Conservation (phyloP, 2,329 filamentous ascomycete species). For the Diaporthe citrichinensis region DNA sequence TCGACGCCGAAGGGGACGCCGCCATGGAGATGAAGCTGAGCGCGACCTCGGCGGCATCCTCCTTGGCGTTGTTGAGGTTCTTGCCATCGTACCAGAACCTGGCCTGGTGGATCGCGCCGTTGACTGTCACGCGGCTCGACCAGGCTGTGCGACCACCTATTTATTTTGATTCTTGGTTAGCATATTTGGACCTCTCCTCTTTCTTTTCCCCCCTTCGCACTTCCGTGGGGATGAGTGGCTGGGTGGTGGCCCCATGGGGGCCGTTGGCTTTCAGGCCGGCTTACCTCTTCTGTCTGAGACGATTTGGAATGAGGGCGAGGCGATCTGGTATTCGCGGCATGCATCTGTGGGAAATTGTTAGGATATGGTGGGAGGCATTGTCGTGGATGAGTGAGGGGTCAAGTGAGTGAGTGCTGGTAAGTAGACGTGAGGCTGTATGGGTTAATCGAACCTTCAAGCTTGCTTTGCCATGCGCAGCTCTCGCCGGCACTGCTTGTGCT, state of each 20-base stretch:
- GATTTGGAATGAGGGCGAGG: conserved; percentile 50
- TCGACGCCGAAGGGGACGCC: conserved; percentile 56
- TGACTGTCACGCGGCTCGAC: conserved; percentile 85
- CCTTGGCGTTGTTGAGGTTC: conserved; percentile 87
- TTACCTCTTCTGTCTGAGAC: conserved; percentile 54
- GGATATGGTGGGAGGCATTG: neutral
- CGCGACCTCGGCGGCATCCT: conserved; percentile 91
- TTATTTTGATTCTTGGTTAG: conserved; percentile 26
- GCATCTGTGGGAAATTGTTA: conserved; percentile 46
- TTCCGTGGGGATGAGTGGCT: neutral
- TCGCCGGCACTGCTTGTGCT: conserved; percentile 43
- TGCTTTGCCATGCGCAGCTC: conserved; percentile 50
- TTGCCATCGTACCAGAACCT: conserved; percentile 94
- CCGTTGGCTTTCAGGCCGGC: neutral
- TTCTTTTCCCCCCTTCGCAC: neutral
- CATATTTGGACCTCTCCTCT: neutral
- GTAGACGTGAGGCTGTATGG: neutral
- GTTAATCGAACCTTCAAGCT: conserved; percentile 47
- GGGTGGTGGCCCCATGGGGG: neutral
- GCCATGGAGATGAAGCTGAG: conserved; percentile 65
- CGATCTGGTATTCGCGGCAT: conserved; percentile 50
- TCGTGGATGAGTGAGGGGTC: neutral
- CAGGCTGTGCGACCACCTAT: conserved; percentile 90
- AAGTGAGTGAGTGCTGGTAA: too few species aligned
- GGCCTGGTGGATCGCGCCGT: conserved; percentile 75